Conservation (phyloP, 192 early-diverging fungal species). For the Podila verticillata region DNA sequence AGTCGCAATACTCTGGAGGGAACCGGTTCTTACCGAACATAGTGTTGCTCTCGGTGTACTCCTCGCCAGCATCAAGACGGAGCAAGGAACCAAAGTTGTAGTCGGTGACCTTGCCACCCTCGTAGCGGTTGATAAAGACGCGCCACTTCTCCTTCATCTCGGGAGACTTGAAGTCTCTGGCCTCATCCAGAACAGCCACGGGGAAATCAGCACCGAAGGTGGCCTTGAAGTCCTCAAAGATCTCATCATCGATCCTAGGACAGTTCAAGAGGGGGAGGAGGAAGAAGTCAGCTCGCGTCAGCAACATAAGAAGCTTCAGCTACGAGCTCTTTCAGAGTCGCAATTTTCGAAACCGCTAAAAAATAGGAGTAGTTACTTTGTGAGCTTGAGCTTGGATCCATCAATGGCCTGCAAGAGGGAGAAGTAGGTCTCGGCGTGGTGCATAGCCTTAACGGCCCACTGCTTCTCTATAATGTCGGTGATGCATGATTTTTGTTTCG, state of each 20-base stretch:
- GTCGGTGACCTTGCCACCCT: conserved; percentile 82
- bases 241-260: conserved; percentile 82
- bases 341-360: background rate
- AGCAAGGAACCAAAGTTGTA: conserved; percentile 95
- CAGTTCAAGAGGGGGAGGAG: background rate
- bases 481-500: conserved; percentile 5
- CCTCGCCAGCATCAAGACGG: conserved; percentile 75
- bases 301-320: background rate
- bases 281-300: background rate
- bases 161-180: conserved; percentile 81
- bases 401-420: conserved; percentile 79
- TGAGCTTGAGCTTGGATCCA: conserved; percentile 80
- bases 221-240: conserved; percentile 78
- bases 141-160: conserved; percentile 90
- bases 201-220: conserved; percentile 73
- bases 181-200: conserved; percentile 81
- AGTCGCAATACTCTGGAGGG: background rate
- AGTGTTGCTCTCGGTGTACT: conserved; percentile 88
- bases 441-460: conserved; percentile 95
- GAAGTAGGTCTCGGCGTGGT: conserved; percentile 95
- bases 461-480: conserved; percentile 76
- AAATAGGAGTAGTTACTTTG: conserved; percentile 58
- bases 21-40: conserved; percentile 78
- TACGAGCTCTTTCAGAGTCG: background rate
- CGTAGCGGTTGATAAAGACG: conserved; percentile 86